These are phyloP conservation scores for Suillus clintonianus DNA, from an alignment of 768 basidiomycete species.

Conservation along the genomic window DNA sequence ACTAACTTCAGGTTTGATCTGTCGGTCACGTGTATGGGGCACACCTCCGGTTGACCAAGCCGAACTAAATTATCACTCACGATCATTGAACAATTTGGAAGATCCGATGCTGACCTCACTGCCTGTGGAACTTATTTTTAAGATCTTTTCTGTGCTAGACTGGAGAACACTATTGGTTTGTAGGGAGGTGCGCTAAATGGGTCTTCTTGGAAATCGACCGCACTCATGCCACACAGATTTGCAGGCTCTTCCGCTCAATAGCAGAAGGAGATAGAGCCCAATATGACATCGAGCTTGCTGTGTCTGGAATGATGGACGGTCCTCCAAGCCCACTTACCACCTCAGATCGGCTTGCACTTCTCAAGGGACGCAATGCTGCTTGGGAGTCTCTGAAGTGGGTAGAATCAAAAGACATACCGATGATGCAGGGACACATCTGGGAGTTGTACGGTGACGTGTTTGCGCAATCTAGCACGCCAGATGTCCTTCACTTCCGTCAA, in stretches of 20 bases:
- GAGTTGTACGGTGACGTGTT: slow-evolving; percentile 62
- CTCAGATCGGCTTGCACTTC: slow-evolving; percentile 37
- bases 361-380: slow-evolving; percentile 40
- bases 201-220: background rate
- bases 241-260: slow-evolving; percentile 27
- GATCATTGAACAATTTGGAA: background rate
- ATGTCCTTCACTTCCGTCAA: slow-evolving; percentile 43
- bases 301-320: slow-evolving; percentile 45
- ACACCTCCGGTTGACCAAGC: background rate
- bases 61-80: no score
- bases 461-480: slow-evolving; percentile 37
- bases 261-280: slow-evolving; percentile 36
- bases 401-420: slow-evolving; percentile 33
- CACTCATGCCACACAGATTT: slow-evolving; percentile 27
- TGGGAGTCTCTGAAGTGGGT: slow-evolving; percentile 45
- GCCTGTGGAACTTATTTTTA: slow-evolving; percentile 27
- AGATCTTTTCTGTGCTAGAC: slow-evolving; percentile 19
- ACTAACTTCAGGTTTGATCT: slow-evolving; percentile 1
- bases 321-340: slow-evolving; percentile 26
- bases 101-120: slow-evolving; percentile 16
- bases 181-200: slow-evolving; percentile 18
- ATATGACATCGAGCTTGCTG: slow-evolving; percentile 47
- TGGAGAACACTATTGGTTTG: slow-evolving; percentile 30
- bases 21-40: slow-evolving; percentile 20
- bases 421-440: slow-evolving; percentile 49